Conservation (phyloP, 306 rosid genomes). For the Biancaea sappan region DNA sequence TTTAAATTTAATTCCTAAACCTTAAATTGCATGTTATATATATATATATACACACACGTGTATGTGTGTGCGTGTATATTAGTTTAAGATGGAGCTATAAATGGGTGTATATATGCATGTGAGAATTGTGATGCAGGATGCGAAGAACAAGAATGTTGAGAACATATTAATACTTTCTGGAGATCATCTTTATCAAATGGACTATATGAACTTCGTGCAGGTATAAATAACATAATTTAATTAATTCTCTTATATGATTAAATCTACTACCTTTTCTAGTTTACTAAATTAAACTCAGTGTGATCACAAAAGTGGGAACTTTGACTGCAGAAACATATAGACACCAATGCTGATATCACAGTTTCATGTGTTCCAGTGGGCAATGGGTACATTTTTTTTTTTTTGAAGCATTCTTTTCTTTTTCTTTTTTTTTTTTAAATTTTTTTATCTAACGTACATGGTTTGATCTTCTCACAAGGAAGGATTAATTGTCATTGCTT, state of each 20-base stretch:
- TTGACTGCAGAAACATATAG: constrained; percentile 73
- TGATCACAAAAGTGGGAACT: constrained; percentile 21
- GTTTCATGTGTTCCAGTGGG: constrained; percentile 96
- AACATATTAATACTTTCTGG: constrained; percentile 87
- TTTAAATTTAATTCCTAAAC: too few relatives aligned
- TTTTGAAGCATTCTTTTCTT: too few relatives aligned
- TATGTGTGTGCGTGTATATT: too few relatives aligned
- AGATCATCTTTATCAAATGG: constrained; percentile 92
- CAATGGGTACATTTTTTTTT: constrained; percentile 55
- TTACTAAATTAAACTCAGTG: constrained; percentile 17
- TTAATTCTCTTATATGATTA: not conserved
- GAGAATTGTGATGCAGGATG: constrained; percentile 56
- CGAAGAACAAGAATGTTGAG: constrained; percentile 87
- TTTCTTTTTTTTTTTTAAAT: too few relatives aligned
- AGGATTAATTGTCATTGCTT: not conserved
- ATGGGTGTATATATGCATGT: too few relatives aligned
- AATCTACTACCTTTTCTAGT: not conserved
- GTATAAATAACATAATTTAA: constrained; percentile 36
- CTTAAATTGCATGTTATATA: too few relatives aligned
- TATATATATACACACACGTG: too few relatives aligned
- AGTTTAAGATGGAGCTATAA: too few relatives aligned
- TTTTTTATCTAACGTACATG: not conserved
- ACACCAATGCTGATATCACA: constrained; percentile 91
- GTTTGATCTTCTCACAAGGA: not conserved
- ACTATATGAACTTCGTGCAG: constrained; percentile 87